Evolutionary conservation across 73 alveolate genomes (phyloP), one percentile per base, ranked within the genome.

Genomic region (Paraurostyla sp.): DNA sequence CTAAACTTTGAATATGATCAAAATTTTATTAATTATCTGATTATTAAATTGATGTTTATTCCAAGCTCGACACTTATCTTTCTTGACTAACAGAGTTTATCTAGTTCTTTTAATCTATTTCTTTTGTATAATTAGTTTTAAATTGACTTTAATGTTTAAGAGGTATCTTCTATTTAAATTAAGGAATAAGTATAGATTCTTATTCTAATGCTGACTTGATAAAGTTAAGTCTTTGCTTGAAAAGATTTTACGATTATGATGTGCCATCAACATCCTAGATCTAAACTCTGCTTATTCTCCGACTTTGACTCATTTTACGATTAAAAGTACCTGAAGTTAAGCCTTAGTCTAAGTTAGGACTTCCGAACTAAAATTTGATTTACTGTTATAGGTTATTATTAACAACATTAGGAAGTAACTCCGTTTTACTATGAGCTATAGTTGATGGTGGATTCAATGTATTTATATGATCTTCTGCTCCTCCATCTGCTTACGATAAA

Each of bases 341-440:
- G 22, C 52, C 9, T 25, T 60, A 27, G 7, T 3, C 23, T 60
- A 27, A 60, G 25, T 60, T 60, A 30, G 78, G 78, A 33, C 25
- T 60, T 16, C 78, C 78, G 25, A 60, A 60, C 32, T 9, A 60
- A 60, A 60, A 60, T 29, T 60, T 60, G 3, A 50, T 50, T 30
- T 60, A 60, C 32, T 60, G 50, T 9, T 29, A 29, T 30, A n/a
- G n/a, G n/a, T n/a, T n/a, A n/a, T n/a, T n/a, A n/a, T n/a, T n/a
- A n/a, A 60, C 9, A 16, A 60, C 78, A 60, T 29, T 60, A 29
- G 78, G 78, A 27, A 60, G 50, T n/a, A n/a, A n/a, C 25, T 60
- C 78, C 22, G 45, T 60, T 60, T 60, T 60, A 60, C 78, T 60
- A 11, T 60, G 78, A 27, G n/a, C n/a, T n/a, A 29, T 60, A 30